Conservation (phyloP, 768 basidiomycete genomes). For the Lentinula detonsa region DNA sequence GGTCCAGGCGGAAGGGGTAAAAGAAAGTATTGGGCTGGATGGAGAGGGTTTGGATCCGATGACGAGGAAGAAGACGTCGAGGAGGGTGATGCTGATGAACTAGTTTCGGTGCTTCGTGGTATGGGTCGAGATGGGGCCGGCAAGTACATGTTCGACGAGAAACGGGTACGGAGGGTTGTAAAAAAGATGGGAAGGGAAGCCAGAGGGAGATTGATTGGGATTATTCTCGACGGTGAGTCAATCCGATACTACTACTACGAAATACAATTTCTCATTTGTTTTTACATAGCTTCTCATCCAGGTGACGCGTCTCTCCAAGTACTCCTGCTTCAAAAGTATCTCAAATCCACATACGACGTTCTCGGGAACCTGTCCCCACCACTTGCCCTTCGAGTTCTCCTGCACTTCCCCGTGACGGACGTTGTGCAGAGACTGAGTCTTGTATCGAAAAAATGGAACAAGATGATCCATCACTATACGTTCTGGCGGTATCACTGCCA, state of each 20-base stretch:
- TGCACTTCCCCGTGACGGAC: conserved; percentile 51
- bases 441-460: conserved; percentile 40
- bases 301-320: conserved; percentile 85
- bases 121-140: conserved; percentile 23
- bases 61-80: conserved; percentile 30
- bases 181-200: conserved; percentile 59
- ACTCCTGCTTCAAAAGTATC: conserved; percentile 78
- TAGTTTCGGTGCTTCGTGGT: conserved; percentile 42
- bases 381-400: conserved; percentile 59
- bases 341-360: conserved; percentile 77
- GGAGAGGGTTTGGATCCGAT: conserved; percentile 41
- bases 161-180: conserved; percentile 59
- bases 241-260: background rate
- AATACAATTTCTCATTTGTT: background rate
- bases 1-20: conserved; percentile 56
- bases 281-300: conserved; percentile 59
- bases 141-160: conserved; percentile 65
- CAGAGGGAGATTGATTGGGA: conserved; percentile 65
- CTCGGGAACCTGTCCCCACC: conserved; percentile 65
- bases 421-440: conserved; percentile 24
- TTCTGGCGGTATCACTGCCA: conserved; percentile 78
- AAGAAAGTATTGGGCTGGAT: conserved; percentile 72
- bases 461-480: conserved; percentile 52
- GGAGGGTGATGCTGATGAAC: conserved; percentile 26
- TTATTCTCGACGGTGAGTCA: conserved; percentile 54